Evolutionary conservation across 192 early-diverging fungal species (phyloP).

Genomic region (Backusella psychrophila): DNA sequence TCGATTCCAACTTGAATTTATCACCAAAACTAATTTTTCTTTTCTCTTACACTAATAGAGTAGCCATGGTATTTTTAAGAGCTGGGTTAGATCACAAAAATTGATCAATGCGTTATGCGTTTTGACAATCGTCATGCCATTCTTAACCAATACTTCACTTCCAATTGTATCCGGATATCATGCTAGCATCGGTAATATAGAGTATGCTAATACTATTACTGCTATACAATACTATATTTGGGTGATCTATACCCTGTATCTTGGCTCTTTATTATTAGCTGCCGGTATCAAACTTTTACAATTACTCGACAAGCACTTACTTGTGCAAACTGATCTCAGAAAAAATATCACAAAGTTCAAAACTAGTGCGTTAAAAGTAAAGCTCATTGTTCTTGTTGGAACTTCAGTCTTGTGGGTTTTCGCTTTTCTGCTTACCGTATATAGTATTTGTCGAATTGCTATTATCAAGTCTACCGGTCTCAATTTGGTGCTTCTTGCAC

Average conservation of each 20-base stretch:
- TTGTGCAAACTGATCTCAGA: not conserved
- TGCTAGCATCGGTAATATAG: not conserved
- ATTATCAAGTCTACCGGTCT: not conserved
- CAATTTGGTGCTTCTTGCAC: not conserved
- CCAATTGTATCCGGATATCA: not conserved
- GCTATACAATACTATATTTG: not conserved
- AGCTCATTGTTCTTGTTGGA: not conserved
- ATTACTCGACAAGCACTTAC: not conserved
- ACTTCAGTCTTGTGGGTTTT: not conserved
- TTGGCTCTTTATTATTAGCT: not conserved
- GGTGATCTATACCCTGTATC: not conserved
- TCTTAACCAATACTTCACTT: not conserved
- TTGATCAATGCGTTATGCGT: not conserved
- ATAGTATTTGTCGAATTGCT: not conserved
- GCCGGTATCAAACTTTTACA: conserved; percentile 1
- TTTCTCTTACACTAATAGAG: not conserved
- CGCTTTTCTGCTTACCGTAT: not conserved
- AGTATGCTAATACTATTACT: not conserved
- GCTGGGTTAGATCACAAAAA: conserved; percentile 4
- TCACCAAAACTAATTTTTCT: not conserved
- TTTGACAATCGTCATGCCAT: not conserved
- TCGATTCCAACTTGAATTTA: too few species aligned
- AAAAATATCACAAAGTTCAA: not conserved
- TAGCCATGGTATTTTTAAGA: not conserved
- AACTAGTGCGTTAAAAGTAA: conserved; percentile 7